Percentiles rank a stretch among this genome's conserved stretches.
Conservation (phyloP, 2,329 filamentous ascomycete species). For the Xylaria sp. region DNA sequence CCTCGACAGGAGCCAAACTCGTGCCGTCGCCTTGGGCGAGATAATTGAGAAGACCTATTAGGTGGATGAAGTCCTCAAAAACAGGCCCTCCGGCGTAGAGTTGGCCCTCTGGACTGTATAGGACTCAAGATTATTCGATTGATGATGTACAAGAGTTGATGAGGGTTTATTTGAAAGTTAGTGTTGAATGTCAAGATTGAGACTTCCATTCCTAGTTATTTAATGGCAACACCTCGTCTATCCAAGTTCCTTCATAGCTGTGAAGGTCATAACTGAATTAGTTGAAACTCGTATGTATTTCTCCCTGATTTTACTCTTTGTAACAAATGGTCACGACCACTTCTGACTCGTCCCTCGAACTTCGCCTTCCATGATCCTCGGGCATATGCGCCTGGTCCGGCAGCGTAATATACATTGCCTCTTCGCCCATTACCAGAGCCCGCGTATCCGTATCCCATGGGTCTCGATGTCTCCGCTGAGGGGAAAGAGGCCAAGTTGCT, state of each 20-base stretch:
- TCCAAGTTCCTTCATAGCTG: no score
- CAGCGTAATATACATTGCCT: neutral
- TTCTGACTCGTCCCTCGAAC: neutral
- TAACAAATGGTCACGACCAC: neutral
- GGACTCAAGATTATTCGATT: neutral
- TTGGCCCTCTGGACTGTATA: neutral
- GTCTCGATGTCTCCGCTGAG: neutral
- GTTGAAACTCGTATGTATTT: no score
- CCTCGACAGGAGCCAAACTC: slow-evolving; percentile 17
- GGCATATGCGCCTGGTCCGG: neutral
- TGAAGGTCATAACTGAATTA: no score
- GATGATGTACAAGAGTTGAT: no score
- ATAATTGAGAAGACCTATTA: slow-evolving; percentile 9
- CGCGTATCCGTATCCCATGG: slow-evolving; percentile 12
- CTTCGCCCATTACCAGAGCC: neutral
- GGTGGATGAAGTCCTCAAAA: neutral
- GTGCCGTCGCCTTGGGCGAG: slow-evolving; percentile 13
- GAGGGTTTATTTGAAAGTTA: no score
- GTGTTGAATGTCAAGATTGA: no score
- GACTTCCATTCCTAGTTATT: no score
- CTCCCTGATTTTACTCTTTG: no score
- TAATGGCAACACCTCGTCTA: no score
- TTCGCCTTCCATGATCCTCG: neutral
- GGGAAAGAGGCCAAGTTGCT: neutral
- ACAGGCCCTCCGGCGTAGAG: neutral